Percentiles rank a stretch among this genome's conserved stretches.
phyloP scores from a whole-genome alignment of 2,329 filamentous ascomycete species.

The Leptographium procerum region DNA sequence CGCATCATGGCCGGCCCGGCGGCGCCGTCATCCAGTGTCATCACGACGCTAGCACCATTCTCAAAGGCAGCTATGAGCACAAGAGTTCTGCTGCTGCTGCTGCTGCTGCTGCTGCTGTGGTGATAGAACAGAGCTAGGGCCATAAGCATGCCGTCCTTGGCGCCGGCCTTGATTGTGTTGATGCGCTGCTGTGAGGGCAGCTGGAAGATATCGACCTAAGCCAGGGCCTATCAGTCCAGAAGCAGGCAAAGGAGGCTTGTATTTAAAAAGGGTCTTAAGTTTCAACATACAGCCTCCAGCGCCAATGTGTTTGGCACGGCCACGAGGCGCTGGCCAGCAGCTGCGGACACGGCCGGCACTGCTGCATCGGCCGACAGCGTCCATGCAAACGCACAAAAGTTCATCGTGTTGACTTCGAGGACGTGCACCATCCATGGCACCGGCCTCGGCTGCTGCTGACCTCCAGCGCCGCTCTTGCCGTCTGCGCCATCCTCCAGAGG shows the following conservation, averaged over 20 bases:
- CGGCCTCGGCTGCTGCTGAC: conserved; percentile 17
- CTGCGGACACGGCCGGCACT: not conserved
- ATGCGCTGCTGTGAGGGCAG: conserved; percentile 64
- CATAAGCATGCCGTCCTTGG: conserved; percentile 78
- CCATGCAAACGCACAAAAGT: conserved; percentile 78
- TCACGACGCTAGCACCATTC: conserved; percentile 63
- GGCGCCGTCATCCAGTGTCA: conserved; percentile 32
- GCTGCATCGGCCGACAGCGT: conserved; percentile 23
- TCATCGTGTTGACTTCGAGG: conserved; percentile 81
- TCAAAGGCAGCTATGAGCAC: conserved; percentile 75
- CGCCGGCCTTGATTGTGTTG: conserved; percentile 39
- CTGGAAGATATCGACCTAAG: conserved; percentile 73
- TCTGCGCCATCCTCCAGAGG: conserved; percentile 49
- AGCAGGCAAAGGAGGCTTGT: no score
- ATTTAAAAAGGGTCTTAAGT: no score
- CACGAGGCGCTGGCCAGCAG: conserved; percentile 33
- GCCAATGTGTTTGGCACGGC: conserved; percentile 71
- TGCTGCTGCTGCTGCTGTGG: conserved; percentile 17
- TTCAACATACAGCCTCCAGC: conserved; percentile 50
- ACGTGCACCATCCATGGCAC: conserved; percentile 80
- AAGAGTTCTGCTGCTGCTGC: conserved; percentile 13
- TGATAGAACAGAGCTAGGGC: conserved; percentile 51
- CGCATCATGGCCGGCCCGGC: conserved; percentile 33
- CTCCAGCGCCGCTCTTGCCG: conserved; percentile 20
- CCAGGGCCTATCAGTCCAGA: not conserved